Evolutionary conservation across 352 stramenopile species (phyloP).

Genomic region (Globisporangium takayamanum): DNA sequence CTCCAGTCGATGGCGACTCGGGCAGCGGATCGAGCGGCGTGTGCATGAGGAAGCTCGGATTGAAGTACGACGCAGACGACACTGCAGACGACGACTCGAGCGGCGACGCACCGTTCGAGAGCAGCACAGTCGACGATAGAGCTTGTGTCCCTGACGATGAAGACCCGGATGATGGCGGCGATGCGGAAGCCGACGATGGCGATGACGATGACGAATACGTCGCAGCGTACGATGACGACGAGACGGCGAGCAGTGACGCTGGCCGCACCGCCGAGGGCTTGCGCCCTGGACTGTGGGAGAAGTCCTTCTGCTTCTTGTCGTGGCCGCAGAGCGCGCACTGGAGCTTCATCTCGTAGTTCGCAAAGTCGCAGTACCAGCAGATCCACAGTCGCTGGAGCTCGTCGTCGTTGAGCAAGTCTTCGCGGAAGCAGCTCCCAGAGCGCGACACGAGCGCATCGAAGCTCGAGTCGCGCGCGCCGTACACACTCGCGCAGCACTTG

Average conservation of each 20-base stretch:
- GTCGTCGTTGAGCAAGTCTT: slow-evolving; percentile 46
- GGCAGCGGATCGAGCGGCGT: slow-evolving; percentile 12
- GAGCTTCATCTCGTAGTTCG: slow-evolving; percentile 53
- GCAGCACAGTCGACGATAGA: background rate
- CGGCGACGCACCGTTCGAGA: background rate
- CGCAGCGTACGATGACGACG: slow-evolving; percentile 11
- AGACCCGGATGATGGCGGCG: slow-evolving; percentile 3
- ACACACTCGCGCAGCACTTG: slow-evolving; percentile 18
- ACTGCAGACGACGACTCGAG: background rate
- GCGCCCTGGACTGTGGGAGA: slow-evolving; percentile 14
- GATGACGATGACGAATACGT: slow-evolving; percentile 16
- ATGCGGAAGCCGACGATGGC: slow-evolving; percentile 6
- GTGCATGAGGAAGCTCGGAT: slow-evolving; percentile 11
- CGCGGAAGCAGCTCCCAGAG: slow-evolving; percentile 27
- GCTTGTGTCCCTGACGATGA: background rate
- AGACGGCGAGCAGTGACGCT: slow-evolving; percentile 22
- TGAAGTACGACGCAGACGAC: slow-evolving; percentile 3
- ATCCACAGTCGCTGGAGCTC: slow-evolving; percentile 45
- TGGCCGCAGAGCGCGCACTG: slow-evolving; percentile 41
- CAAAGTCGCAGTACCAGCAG: slow-evolving; percentile 49
- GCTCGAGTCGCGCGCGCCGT: slow-evolving; percentile 12
- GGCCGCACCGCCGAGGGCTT: slow-evolving; percentile 24
- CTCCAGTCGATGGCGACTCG: slow-evolving; percentile 11
- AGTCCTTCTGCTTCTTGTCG: slow-evolving; percentile 26
- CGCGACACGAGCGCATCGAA: slow-evolving; percentile 21